Conservation (phyloP, 2,329 filamentous ascomycete genomes). For the Davidsoniella neocaledoniae region DNA sequence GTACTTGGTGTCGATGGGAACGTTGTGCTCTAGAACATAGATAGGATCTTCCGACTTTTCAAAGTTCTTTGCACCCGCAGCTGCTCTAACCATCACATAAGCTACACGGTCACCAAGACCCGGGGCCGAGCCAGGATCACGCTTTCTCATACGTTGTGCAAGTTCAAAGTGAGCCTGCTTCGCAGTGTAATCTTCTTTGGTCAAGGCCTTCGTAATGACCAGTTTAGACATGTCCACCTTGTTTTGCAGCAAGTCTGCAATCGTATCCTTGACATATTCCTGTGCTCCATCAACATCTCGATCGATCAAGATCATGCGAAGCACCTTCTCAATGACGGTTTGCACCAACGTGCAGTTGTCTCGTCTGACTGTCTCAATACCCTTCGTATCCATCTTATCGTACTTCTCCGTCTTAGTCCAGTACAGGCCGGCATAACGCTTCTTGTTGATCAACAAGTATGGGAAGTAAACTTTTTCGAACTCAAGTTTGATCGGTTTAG, state of each 20-base stretch:
- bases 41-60: constrained; percentile 95
- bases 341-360: constrained; percentile 94
- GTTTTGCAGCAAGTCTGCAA: constrained; percentile 88
- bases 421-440: constrained; percentile 93
- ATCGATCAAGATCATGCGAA: constrained; percentile 91
- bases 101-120: constrained; percentile 88
- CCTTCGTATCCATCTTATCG: constrained; percentile 99
- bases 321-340: constrained; percentile 90
- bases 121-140: constrained; percentile 85
- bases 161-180: constrained; percentile 96
- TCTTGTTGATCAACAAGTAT: constrained; percentile 98
- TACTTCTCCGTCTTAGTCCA: constrained; percentile 91
- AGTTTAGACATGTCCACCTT: constrained; percentile 98
- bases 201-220: constrained; percentile 92
- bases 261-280: constrained; percentile 94
- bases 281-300: constrained; percentile 79
- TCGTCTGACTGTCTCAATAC: constrained; percentile 92
- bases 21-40: constrained; percentile 90
- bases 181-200: constrained; percentile 65
- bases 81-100: constrained; percentile 92
- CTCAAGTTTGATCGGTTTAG: constrained; percentile 95
- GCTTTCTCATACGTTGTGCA: constrained; percentile 90
- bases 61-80: constrained; percentile 81
- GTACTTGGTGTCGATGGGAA: constrained; percentile 95
- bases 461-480: constrained; percentile 99